Percentiles rank a stretch among this genome's conserved stretches.
These are phyloP conservation scores for Biscogniauxia sp. DNA, from an alignment of 2,329 filamentous ascomycete species.

Conservation along the genomic window DNA sequence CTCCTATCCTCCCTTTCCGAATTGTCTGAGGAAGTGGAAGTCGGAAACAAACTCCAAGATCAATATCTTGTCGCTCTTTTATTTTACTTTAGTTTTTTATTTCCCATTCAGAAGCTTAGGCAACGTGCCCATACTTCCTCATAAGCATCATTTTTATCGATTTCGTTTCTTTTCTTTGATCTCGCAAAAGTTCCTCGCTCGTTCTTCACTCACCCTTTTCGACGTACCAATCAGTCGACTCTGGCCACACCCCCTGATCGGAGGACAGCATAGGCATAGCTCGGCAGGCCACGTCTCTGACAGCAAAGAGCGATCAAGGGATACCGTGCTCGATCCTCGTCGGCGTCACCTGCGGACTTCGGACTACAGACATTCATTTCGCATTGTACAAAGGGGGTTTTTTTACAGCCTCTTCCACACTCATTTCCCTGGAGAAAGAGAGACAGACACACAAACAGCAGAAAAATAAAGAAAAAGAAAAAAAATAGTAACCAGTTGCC, in stretches of 20 bases:
- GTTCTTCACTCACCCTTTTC: slow-evolving; percentile 20
- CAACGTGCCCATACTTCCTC: slow-evolving; percentile 1
- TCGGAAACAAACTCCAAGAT: slow-evolving; percentile 13
- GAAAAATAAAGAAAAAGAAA: slow-evolving; percentile 6
- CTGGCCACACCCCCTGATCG: slow-evolving; percentile 27
- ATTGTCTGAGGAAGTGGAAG: slow-evolving; percentile 11
- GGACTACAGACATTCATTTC: slow-evolving; percentile 25
- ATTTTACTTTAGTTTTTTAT: slow-evolving; percentile 5
- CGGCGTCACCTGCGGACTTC: slow-evolving; percentile 15
- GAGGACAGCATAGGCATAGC: slow-evolving; percentile 28
- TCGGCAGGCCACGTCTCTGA: slow-evolving; percentile 27
- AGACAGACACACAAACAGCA: no score
- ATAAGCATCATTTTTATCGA: slow-evolving; percentile 3
- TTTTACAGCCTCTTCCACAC: slow-evolving; percentile 11
- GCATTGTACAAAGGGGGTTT: slow-evolving; percentile 15
- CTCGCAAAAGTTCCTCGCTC: slow-evolving; percentile 23
- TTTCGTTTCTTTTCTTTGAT: slow-evolving; percentile 3
- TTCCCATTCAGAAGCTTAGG: background rate
- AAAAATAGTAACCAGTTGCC: background rate
- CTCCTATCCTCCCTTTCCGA: slow-evolving; percentile 10
- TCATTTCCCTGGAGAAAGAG: slow-evolving; percentile 17
- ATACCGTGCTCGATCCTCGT: slow-evolving; percentile 20
- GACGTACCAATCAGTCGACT: slow-evolving; percentile 22
- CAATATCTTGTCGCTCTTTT: slow-evolving; percentile 22
- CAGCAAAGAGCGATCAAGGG: slow-evolving; percentile 16